Percentiles rank a stretch among this genome's conserved stretches.
phyloP scores from a whole-genome alignment of 148 eudicot species.

The Chenopodium album region DNA sequence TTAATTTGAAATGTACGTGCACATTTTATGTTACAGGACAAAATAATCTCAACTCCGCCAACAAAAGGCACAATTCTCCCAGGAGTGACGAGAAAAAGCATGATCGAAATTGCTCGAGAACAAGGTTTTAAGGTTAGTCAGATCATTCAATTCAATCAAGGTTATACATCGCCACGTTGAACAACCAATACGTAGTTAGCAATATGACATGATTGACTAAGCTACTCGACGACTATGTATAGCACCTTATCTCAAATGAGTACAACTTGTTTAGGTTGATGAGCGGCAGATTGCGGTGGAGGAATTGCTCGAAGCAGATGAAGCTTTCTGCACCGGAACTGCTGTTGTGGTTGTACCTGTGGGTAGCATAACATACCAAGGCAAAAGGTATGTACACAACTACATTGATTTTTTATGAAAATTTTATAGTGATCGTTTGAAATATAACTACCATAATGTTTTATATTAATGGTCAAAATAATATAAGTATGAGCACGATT shows the following conservation, averaged over 20 bases:
- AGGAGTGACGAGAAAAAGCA: constrained; percentile 79
- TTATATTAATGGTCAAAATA: too few species aligned
- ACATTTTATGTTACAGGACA: constrained; percentile 39
- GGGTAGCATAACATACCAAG: constrained; percentile 68
- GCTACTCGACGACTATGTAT: too few species aligned
- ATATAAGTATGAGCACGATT: too few species aligned
- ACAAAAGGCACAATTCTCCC: constrained; percentile 70
- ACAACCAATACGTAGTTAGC: not conserved
- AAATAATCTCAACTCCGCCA: constrained; percentile 58
- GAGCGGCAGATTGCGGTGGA: constrained; percentile 60
- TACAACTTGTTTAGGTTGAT: constrained; percentile 43
- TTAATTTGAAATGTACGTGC: too few species aligned
- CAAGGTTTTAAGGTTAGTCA: constrained; percentile 56
- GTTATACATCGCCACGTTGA: too few species aligned
- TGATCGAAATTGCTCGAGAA: constrained; percentile 66
- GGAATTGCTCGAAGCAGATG: constrained; percentile 66
- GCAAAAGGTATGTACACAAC: constrained; percentile 40
- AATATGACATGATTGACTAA: not conserved
- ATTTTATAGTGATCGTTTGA: too few species aligned
- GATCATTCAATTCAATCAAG: not conserved
- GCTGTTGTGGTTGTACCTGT: constrained; percentile 74
- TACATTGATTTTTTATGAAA: too few species aligned
- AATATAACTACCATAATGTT: too few species aligned
- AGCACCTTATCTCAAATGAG: too few species aligned
- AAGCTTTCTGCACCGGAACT: constrained; percentile 88